Evolutionary conservation across 2,329 filamentous ascomycete species (phyloP), one percentile per base, ranked within the genome.

Genomic region (Macrophomina tecta): DNA sequence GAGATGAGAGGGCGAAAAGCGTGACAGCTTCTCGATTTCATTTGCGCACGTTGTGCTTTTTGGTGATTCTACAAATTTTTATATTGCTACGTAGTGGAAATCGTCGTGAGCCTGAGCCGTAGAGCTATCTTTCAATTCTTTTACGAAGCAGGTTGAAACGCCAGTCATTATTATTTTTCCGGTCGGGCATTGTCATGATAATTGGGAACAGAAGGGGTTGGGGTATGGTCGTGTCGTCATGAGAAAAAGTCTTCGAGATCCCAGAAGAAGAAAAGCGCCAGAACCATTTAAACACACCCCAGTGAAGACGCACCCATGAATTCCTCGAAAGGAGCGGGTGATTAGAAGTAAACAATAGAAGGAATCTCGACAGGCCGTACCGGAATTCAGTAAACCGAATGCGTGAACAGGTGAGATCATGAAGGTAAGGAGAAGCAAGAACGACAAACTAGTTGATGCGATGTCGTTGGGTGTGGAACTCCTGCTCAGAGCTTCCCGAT

Each of bases 171-270:
- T 16, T 16, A 52, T 32, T 52, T 32, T 30, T 53, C 49, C 49
- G 30, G 49, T 36, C 49, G 49, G 49, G 23, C 8, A 28, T 23
- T 36, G 16, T 53, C 49, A 23, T 18, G 5, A 16, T 38, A 38
- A 6, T 14, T 23, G 23, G 23, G 23, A 53, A 36, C n/a, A 55
- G 38, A 23, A 38, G 14, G 16, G 11, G 14, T 45, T 45, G 9
- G 34, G 52, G 32, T 55, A 55, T 38, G 52, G 38, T 55, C 6
- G n/a, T 38, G 52, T 55, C 52, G 52, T 55, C 12, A 14, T 14
- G 42, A 28, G 23, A 18, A 49, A 49, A 49, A 7, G 36, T 38
- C 36, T 38, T 12, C 11, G 11, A 38, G 46, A 23, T 18, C 5
- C 46, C 45, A 6, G 12, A 49, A 49, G 12, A 49, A 49, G 5